Conservation (phyloP, 257 asterid species). For the Buddleja alternifolia region DNA sequence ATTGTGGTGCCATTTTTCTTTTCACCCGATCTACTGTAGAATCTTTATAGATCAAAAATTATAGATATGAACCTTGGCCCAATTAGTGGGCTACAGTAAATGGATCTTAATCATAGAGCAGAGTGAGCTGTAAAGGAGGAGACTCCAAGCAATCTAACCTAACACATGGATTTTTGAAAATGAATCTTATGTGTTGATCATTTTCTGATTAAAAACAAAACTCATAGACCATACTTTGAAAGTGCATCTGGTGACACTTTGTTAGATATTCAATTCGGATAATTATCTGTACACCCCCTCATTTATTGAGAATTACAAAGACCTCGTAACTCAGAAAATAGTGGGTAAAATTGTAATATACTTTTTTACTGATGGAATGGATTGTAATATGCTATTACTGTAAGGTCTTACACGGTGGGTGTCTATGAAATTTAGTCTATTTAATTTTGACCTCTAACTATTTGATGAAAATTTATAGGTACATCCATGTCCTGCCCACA, state of each 20-base stretch:
- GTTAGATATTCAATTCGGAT: too few species aligned
- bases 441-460: neutral
- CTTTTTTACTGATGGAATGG: too few species aligned
- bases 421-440: too few species aligned
- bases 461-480: slow-evolving; percentile 34
- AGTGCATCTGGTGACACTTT: neutral
- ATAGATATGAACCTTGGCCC: too few species aligned
- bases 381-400: too few species aligned
- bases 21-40: neutral
- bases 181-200: slow-evolving; percentile 24
- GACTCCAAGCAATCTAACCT: neutral
- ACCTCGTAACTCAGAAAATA: too few species aligned
- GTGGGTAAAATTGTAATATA: too few species aligned
- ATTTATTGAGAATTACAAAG: too few species aligned
- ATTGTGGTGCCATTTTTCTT: neutral
- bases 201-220: neutral
- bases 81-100: slow-evolving; percentile 37
- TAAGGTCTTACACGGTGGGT: too few species aligned
- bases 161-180: slow-evolving; percentile 26
- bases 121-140: slow-evolving; percentile 42
- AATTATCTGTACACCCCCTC: too few species aligned
- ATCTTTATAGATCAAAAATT: too few species aligned
- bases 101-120: slow-evolving; percentile 28
- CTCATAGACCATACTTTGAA: neutral
- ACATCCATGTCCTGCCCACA: slow-evolving; percentile 78